A percentile compares a stretch with the other conserved stretches of the same genome.
These are phyloP conservation scores for Shiraia bambusicola DNA, from an alignment of 2,329 filamentous ascomycete genomes.

Conservation along the genomic window DNA sequence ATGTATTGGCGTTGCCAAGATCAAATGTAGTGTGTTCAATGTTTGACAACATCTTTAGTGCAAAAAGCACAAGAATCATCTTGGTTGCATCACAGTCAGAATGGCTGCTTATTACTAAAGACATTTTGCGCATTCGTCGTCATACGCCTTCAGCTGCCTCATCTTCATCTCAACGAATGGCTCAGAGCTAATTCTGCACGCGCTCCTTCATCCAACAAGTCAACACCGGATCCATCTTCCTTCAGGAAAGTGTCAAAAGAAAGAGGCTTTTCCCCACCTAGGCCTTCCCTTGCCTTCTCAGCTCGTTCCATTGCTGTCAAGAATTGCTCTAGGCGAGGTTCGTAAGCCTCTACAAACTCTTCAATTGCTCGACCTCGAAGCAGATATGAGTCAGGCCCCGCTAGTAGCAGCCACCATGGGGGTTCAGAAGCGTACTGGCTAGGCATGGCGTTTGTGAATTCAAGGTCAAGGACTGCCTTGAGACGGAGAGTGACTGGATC, in stretches of 20 bases:
- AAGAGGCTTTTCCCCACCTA: slow-evolving; percentile 12
- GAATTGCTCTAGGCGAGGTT: slow-evolving; percentile 41
- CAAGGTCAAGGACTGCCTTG: slow-evolving; percentile 45
- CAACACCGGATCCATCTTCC: slow-evolving; percentile 7
- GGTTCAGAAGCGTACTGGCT: slow-evolving; percentile 43
- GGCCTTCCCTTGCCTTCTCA: slow-evolving; percentile 9
- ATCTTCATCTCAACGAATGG: slow-evolving; percentile 12
- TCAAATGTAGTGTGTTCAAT: too few relatives aligned
- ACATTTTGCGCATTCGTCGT: slow-evolving; percentile 7
- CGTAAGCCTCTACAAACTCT: slow-evolving; percentile 28
- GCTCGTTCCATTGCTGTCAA: slow-evolving; percentile 35
- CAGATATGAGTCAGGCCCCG: slow-evolving; percentile 16
- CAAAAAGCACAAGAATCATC: too few relatives aligned
- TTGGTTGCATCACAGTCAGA: too few relatives aligned
- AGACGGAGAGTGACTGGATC: slow-evolving; percentile 41
- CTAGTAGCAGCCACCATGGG: slow-evolving; percentile 46
- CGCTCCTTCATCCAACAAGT: slow-evolving; percentile 5
- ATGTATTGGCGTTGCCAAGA: too few relatives aligned
- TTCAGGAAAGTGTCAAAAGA: slow-evolving; percentile 32
- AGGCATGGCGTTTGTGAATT: slow-evolving; percentile 48
- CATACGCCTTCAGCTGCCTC: slow-evolving; percentile 15
- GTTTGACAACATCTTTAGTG: too few relatives aligned
- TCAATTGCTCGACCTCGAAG: slow-evolving; percentile 10
- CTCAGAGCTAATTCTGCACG: slow-evolving; percentile 7
- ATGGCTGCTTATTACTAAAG: too few relatives aligned